Evolutionary conservation across 2,329 filamentous ascomycete species (phyloP).

Genomic region (Ophiocordyceps camponoti-rufipedis): DNA sequence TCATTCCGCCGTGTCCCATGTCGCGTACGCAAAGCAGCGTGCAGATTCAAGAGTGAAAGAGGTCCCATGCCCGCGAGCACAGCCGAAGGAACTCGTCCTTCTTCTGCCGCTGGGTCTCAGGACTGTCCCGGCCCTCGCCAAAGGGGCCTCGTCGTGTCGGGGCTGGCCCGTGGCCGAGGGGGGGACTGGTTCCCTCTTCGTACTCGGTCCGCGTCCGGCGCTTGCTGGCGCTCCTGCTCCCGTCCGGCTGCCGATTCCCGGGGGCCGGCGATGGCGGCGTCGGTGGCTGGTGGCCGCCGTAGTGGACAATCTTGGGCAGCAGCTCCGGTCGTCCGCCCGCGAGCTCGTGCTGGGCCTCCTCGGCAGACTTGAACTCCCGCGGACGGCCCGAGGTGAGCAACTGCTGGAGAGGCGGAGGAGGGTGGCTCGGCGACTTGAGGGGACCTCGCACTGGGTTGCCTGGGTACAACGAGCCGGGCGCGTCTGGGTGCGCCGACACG

Average conservation of each 20-base stretch:
- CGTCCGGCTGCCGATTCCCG: conserved; percentile 25
- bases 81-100: conserved; percentile 80
- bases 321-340: conserved; percentile 85
- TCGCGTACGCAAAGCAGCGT: not conserved
- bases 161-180: conserved; percentile 56
- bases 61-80: conserved; percentile 83
- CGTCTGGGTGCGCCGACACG: conserved; percentile 43
- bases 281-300: conserved; percentile 82
- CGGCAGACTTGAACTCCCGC: conserved; percentile 85
- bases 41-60: conserved; percentile 62
- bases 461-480: conserved; percentile 32
- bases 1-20: not conserved
- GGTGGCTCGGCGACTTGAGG: conserved; percentile 61
- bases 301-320: conserved; percentile 85
- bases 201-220: conserved; percentile 78
- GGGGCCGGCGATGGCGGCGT: conserved; percentile 70
- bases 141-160: conserved; percentile 49
- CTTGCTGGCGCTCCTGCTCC: conserved; percentile 42
- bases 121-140: conserved; percentile 64
- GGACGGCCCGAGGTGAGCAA: conserved; percentile 42
- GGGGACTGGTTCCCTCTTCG: conserved; percentile 78
- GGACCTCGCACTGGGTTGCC: conserved; percentile 45
- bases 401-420: conserved; percentile 27
- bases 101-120: conserved; percentile 68
- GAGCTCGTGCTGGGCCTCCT: conserved; percentile 82